Base-by-base conservation (phyloP, 176 grass and related monocot species). In the Lolium rigidum region DNA sequence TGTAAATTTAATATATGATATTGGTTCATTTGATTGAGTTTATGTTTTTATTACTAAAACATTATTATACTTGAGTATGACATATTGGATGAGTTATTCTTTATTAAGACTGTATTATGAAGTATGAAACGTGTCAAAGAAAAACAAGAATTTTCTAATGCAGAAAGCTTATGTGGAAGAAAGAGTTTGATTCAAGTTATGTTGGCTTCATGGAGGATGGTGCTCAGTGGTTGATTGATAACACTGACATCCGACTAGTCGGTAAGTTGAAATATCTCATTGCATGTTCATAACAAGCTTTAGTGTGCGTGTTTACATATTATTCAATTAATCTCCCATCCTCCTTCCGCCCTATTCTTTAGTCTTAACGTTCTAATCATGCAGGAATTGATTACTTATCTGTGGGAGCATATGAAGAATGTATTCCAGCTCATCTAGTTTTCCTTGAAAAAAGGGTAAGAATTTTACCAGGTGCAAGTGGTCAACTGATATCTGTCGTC, bases 141-240 rank as follows among this genome's bases (percentile, higher is more conserved):
- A 2, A 35, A 55, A 54, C 3, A 76, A 11, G 5, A 26, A 28
- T 71, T 1, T 7, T 55, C 14, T 75, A 67, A 46, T 80, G 22
- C 83, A 94, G 92, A 78, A 74, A 91, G 70, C 88, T 97, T 69
- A 97, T 94, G 90, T 94, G 92, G 92, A 94, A 94, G 86, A 97
- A 92, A 76, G 84, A 94, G 74, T 97, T 87, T 62, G 90, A 97
- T 77, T 48, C 90, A 44, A 94, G 92, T 56, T 97, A 89, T 71
- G 90, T 97, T 78, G 92, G 92, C 41, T 97, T 97, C 86, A 97
- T 91, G 95, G 87, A 90, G 80, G 92, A 97, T 49, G 92, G 92
- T 83, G 90, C 95, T 18, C 95, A 91, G 35, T 97, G 95, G 95
- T 83, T 97, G 63, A 84, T 97, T 13, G 92, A 94, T 83, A 97